Evolutionary conservation across 2,329 filamentous ascomycete species (phyloP), one percentile per base, ranked within the genome.

Genomic region (Microcyclospora pomicola): DNA sequence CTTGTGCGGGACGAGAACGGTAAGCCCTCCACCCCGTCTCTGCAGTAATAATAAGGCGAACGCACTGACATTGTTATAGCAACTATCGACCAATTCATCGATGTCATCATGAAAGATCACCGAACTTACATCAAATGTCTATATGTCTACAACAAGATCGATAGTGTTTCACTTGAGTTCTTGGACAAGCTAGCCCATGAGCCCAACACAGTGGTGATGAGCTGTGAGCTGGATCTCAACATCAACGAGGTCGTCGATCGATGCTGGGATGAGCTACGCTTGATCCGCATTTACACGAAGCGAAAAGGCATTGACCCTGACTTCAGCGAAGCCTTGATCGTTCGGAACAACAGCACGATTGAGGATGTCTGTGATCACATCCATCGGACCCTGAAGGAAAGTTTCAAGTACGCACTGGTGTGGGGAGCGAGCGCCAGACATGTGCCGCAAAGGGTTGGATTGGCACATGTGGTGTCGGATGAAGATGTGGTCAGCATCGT

Each of bases 61-160:
- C 28, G 9, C 15, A 35, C 48, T 52, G 14, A 45, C 29, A 33
- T 27, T 2, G 4, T n/a, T 24, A 13, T 42, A 75, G 85, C 82
- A 31, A 96, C 91, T 1, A 86, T 98, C 28, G 91, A 98, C 65
- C 88, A 98, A 63, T 82, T 98, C 61, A 98, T 98, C 65, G 91
- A 98, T 61, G 86, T 95, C 44, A 95, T 98, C 63, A 96, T 96
- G 88, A 93, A 91, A 63, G 85, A 95, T 58, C 91, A 98, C 68
- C 72, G 91, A 56, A 98, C 93, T 62, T 98, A 98, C 69, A 95
- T 98, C 68, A 74, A 75, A 57, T 81, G 77, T 56, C 72, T 98
- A 27, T 98, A 98, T 64, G 88, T 96, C 27, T 98, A 98, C 77
- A 98, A 98, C 80, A 98, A 98, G 67, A 93, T 98, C 65, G 91